Base-by-base conservation (phyloP, 2,329 filamentous ascomycete genomes). In the Xylariaceae sp. region DNA sequence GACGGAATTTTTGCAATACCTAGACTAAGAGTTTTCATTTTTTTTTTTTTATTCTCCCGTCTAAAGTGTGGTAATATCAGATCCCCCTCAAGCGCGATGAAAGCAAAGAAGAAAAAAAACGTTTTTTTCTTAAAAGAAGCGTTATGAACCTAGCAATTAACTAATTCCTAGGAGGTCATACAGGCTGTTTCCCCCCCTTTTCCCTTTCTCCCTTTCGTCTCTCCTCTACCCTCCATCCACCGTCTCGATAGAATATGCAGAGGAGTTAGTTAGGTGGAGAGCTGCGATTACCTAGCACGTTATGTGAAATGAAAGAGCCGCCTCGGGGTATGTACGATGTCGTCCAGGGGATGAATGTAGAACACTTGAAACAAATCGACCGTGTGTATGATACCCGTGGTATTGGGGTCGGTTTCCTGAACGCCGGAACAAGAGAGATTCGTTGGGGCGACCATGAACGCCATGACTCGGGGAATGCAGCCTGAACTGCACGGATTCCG, bases 401-500 rank as follows among this genome's bases (percentile, higher is more conserved):
- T 4, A 30, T 35, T n/a, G 46, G 26, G 32, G 42, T 9, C 11
- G 8, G 45, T 46, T 53, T 47, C 50, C 47, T 46, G 34, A 43
- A 54, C 31, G 35, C 48, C 41, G 9, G 12, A 37, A 51, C 37
- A 39, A 26, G 26, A 45, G 32, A 12, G 27, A 31, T 34, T 43
- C 39, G 32, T 48, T 12, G 40, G 47, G 29, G 31, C 34, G 7
- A 34, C 46, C 37, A 41, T 47, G 39, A 42, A 41, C 39, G 4
- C 45, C 46, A 39, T 40, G 40, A 30, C 44, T 41, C 26, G 27
- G 47, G 46, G 35, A 48, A 57, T 53, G 52, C 52, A 60, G 32
- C 52, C 52, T 50, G 50, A 51, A 55, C 58, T 55, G 55, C 55
- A 58, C 29, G 43, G 31, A 47, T 39, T 53, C 44, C 12, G 39